Percentiles rank a stretch among this genome's conserved stretches.
phyloP scores from a whole-genome alignment of 208 protist genomes.

The Leishmania braziliensis region DNA sequence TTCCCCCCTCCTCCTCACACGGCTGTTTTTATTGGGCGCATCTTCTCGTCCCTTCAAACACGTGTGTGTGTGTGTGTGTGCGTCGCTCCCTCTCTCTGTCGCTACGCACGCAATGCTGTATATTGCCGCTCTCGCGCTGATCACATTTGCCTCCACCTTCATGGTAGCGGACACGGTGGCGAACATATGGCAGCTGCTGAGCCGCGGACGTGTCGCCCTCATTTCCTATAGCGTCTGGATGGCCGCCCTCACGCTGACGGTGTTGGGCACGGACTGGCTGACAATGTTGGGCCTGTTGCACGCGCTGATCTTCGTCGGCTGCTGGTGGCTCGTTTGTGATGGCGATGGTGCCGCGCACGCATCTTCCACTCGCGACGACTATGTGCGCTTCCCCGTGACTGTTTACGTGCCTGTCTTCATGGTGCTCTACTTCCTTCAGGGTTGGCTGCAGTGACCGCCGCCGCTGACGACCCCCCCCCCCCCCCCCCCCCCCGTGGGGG shows the following conservation, averaged over 20 bases:
- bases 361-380: slow-evolving; percentile 25
- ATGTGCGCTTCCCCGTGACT: slow-evolving; percentile 51
- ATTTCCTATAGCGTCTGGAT: slow-evolving; percentile 42
- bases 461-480: neutral
- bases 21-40: neutral
- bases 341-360: neutral
- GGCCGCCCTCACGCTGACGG: slow-evolving; percentile 28
- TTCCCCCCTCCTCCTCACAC: neutral
- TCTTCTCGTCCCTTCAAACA: neutral
- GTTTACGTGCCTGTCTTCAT: slow-evolving; percentile 57
- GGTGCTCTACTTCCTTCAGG: slow-evolving; percentile 40
- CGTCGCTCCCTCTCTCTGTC: neutral
- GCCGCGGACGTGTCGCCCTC: slow-evolving; percentile 23
- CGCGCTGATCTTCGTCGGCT: slow-evolving; percentile 34
- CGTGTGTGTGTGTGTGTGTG: neutral
- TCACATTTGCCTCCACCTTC: slow-evolving; percentile 72
- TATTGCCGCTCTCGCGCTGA: slow-evolving; percentile 11
- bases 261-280: slow-evolving; percentile 54
- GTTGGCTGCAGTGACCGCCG: neutral
- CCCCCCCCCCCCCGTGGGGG: too few species aligned
- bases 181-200: slow-evolving; percentile 37
- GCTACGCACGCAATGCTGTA: slow-evolving; percentile 25
- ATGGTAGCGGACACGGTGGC: slow-evolving; percentile 70
- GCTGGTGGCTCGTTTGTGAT: slow-evolving; percentile 15
- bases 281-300: slow-evolving; percentile 39